Base-by-base conservation (phyloP, 192 early-diverging fungal genomes). In the Helicostylum pulchrum region DNA sequence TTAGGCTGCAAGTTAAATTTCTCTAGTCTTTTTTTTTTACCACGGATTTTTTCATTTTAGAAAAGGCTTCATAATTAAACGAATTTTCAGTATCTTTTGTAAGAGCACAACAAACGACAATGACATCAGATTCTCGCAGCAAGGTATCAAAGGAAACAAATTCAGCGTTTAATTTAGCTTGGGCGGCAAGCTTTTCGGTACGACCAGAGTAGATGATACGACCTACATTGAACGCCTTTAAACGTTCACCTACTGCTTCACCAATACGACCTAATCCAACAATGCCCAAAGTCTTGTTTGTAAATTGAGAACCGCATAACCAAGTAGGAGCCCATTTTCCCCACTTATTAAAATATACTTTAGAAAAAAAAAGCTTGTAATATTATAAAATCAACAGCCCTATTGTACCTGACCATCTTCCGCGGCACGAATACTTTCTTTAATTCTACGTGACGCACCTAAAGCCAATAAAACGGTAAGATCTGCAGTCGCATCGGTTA, bases 401-500 rank as follows among this genome's bases (percentile, higher is more conserved):
- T 26, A 2, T 0, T 26, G 26, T 57, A 78, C 75, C 75, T 79
- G 56, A n/a, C 77, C 78, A 10, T 62, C 60, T 53, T 72, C 61
- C 2, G 74, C 79, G 30, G 80, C 76, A 23, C 56, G 48, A 20
- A 79, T 68, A 39, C 65, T 84, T 66, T 85, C 80, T 42, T 85
- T 85, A 51, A 90, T 80, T 31, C 85, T 77, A 32, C 94, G 82
- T 9, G 84, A 75, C 0, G 89, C 89, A 34, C 88, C 82, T 31
- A 96, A 73, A 14, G 89, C 80, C 58, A 96, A 74, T n/a, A 91
- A 77, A 4, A 89, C 79, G 0, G 91, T 87, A 5, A 91, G 78
- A 43, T 94, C 93, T 5, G 94, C 94, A 11, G 88, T 90, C 0
- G 93, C 92, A 61, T 94, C 92, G 0, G 94, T 96, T 43, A 94